phyloP scores from a whole-genome alignment of 2,329 filamentous ascomycete genomes.

The Aspergillus luchuensis region DNA sequence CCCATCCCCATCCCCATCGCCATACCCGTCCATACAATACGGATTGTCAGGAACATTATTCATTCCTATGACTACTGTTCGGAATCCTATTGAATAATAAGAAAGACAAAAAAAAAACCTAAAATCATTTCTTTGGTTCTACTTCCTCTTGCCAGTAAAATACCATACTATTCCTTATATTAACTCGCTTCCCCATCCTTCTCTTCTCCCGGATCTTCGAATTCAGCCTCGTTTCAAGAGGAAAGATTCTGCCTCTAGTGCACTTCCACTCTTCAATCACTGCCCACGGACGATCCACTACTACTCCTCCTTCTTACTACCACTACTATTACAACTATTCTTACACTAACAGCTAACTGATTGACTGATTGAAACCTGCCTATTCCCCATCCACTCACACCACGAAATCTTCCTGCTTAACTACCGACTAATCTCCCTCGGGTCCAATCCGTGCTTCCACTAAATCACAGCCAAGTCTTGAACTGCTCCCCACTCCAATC shows the following conservation, averaged over 20 bases:
- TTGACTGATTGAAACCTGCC: neutral
- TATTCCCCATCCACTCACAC: neutral
- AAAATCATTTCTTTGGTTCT: too few relatives aligned
- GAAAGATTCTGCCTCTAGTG: too few relatives aligned
- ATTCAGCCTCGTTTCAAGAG: neutral
- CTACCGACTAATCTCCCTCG: neutral
- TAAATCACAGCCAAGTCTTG: conserved; percentile 16
- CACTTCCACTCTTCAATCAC: too few relatives aligned
- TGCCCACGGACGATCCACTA: too few relatives aligned
- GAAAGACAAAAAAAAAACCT: neutral
- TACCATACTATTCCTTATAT: neutral
- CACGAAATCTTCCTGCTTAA: neutral
- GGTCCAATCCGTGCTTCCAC: conserved; percentile 5
- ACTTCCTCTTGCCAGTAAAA: too few relatives aligned
- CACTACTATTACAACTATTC: too few relatives aligned
- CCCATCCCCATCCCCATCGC: neutral
- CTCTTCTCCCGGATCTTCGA: neutral
- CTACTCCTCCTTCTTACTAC: too few relatives aligned
- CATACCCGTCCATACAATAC: neutral
- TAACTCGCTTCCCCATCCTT: neutral
- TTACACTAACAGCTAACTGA: neutral
- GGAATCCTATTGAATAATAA: neutral
- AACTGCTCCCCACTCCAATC: conserved; percentile 9
- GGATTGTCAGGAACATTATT: conserved; percentile 14
- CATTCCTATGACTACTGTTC: conserved; percentile 10